A percentile compares a stretch with the other conserved stretches of the same genome.
These are phyloP conservation scores for Ceratocystis diversiconidia DNA, from an alignment of 2,329 filamentous ascomycete species.

Conservation along the genomic window DNA sequence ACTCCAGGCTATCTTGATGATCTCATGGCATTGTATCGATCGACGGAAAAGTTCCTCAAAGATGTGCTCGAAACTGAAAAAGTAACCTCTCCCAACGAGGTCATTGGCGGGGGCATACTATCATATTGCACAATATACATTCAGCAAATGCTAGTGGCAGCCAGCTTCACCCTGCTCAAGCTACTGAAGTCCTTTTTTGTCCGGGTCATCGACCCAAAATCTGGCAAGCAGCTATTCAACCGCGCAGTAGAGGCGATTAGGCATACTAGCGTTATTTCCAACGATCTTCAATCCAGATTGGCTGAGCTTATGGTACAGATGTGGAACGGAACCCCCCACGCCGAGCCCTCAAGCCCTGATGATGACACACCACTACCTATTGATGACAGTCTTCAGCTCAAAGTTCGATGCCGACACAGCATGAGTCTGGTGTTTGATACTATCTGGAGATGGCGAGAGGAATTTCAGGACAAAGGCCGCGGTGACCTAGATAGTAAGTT, in stretches of 20 bases:
- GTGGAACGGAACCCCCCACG: slow-evolving; percentile 53
- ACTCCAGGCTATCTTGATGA: slow-evolving; percentile 60
- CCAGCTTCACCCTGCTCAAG: slow-evolving; percentile 63
- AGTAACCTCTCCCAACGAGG: slow-evolving; percentile 32
- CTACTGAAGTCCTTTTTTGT: slow-evolving; percentile 65
- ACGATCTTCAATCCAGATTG: slow-evolving; percentile 65
- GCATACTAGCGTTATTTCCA: slow-evolving; percentile 58
- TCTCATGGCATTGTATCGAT: slow-evolving; percentile 60
- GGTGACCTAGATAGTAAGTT: slow-evolving; percentile 56
- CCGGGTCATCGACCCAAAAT: slow-evolving; percentile 53
- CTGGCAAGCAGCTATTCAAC: slow-evolving; percentile 55
- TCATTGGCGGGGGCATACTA: slow-evolving; percentile 40
- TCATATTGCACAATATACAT: slow-evolving; percentile 61
- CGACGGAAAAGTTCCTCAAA: slow-evolving; percentile 55
- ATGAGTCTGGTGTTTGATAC: slow-evolving; percentile 77
- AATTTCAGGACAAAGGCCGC: slow-evolving; percentile 57
- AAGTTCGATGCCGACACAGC: slow-evolving; percentile 70
- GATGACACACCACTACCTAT: slow-evolving; percentile 38
- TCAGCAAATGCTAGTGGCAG: slow-evolving; percentile 74
- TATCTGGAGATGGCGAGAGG: slow-evolving; percentile 73
- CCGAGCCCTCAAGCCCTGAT: slow-evolving; percentile 35
- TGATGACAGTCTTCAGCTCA: slow-evolving; percentile 62
- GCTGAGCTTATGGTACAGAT: slow-evolving; percentile 79
- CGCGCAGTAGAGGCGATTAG: slow-evolving; percentile 56
- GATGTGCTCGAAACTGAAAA: slow-evolving; percentile 43